Base-by-base conservation (phyloP, 768 basidiomycete species). In the Lepiota venenata region DNA sequence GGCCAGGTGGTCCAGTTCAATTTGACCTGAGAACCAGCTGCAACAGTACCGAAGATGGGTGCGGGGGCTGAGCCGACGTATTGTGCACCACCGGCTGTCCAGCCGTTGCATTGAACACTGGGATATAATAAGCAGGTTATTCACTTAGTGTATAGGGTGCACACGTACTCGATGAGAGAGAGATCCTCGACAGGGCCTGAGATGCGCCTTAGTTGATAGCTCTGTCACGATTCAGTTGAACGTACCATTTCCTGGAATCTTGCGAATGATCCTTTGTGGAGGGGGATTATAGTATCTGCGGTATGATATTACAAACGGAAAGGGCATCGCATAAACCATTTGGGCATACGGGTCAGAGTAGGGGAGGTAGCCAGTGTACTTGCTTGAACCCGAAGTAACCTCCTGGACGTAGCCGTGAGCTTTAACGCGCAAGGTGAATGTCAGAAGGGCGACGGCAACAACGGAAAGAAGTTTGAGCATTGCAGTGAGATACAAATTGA, bases 1-100 rank as follows among this genome's bases (percentile, higher is more conserved):
- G 71, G 70, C 71, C 71, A 62, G 10, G 63, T 56, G 3, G 69
- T 75, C 74, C 72, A 77, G 61, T 76, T 72, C 49, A 77, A 60
- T 9, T 67, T 64, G 39, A 77, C 62, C 32, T 67, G 63, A 9
- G 67, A 65, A 12, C 75, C 76, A 3, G 76, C 70, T 3, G 71
- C 66, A 29, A 75, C 66, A 1, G 70, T 74, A 4, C 71, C 74
- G 51, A 62, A 61, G 29, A 76, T 51, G 3, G 71, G 67, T 4
- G 72, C 72, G 16, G 76, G 74, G 2, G 64, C 62, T 15, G 69
- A 68, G 20, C 67, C 68, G 27, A 46, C 39, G 20, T 50, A 50
- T 6, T 50, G 38, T 10, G 58, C 49, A 14, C 58, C 64, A 29
- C 63, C 61, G 12, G 62, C 64, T 7, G 59, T 49, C 58, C 58